Base-by-base conservation (phyloP, 1,284 basidiomycete genomes). In the Cutaneotrichosporon curvatum region DNA sequence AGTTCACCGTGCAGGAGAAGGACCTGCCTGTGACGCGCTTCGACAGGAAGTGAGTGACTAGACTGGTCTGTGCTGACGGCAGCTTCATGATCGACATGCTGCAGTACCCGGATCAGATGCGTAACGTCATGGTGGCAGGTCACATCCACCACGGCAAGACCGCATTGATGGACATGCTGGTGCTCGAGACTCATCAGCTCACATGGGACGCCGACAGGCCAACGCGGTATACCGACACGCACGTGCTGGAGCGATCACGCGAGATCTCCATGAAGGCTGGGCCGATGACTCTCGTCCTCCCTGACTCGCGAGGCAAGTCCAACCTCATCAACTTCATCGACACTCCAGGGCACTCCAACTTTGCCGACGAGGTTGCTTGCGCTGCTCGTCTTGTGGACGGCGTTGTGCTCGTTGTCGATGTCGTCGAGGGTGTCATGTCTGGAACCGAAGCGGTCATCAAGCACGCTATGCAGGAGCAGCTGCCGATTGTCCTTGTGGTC, bases 111-210 rank as follows among this genome's bases (percentile, higher is more conserved):
- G 87, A 92, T 47, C 94, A 92, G 83, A 81, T 96, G 61, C 83
- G 95, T 43, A 96, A 96, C 67, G 85, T 96, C 38, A 89, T 89
- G 50, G 80, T 96, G 21, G 89, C 89, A 4, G 95, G 95, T 3
- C 92, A 97, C 67, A 73, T 99, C 37, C 94, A 98, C 67, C 95
- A 98, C 62, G 95, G 95, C 63, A 99, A 99, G 76, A 97, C 95
- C 0, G 84, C 87, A 0, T 74, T 99, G 34, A 75, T 99, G 78
- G 95, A 99, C 70, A 95, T 95, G 87, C 80, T 98, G 51, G 83
- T 95, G 2, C 86, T 89, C 58, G 91, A 98, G 74, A 98, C 95
- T 0, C 95, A 99, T 73, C 87, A 90, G 69, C 75, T 98, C 55
- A 78, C 83, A 7, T 94, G 90, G 86, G 87, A 95, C 64, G 81